Evolutionary conservation across 768 basidiomycete genomes (phyloP).

Genomic region (Hericium alpestre): DNA sequence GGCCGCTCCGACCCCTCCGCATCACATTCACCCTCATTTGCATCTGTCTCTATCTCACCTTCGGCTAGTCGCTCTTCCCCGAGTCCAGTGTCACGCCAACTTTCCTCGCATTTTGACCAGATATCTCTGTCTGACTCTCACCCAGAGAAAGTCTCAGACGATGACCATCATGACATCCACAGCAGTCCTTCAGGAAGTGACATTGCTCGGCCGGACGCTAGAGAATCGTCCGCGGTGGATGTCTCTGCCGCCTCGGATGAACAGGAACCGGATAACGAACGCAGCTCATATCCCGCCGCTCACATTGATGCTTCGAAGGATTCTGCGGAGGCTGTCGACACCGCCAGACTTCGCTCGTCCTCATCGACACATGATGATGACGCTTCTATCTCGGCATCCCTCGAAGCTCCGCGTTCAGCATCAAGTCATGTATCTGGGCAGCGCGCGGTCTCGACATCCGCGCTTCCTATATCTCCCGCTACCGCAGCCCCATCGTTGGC

Average conservation of each 20-base stretch:
- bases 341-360: background rate
- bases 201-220: background rate
- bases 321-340: background rate
- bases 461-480: slow-evolving; percentile 9
- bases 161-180: background rate
- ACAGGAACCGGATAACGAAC: background rate
- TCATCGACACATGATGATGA: background rate
- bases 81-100: background rate
- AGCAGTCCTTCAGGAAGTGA: background rate
- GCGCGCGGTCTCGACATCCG: background rate
- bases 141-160: background rate
- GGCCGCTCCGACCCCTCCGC: slow-evolving; percentile 18
- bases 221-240: no score
- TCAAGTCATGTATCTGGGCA: slow-evolving; percentile 9
- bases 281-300: background rate
- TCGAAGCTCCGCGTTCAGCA: slow-evolving; percentile 10
- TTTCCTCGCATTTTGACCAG: slow-evolving; percentile 14
- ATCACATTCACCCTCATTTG: slow-evolving; percentile 2
- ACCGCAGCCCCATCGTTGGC: slow-evolving; percentile 23
- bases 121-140: slow-evolving; percentile 17
- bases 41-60: slow-evolving; percentile 13
- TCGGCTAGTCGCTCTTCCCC: slow-evolving; percentile 13
- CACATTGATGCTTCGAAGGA: background rate
- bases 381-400: background rate
- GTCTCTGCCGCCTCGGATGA: background rate